phyloP scores from a whole-genome alignment of 2,329 filamentous ascomycete species.

The Neocucurbitaria cava region DNA sequence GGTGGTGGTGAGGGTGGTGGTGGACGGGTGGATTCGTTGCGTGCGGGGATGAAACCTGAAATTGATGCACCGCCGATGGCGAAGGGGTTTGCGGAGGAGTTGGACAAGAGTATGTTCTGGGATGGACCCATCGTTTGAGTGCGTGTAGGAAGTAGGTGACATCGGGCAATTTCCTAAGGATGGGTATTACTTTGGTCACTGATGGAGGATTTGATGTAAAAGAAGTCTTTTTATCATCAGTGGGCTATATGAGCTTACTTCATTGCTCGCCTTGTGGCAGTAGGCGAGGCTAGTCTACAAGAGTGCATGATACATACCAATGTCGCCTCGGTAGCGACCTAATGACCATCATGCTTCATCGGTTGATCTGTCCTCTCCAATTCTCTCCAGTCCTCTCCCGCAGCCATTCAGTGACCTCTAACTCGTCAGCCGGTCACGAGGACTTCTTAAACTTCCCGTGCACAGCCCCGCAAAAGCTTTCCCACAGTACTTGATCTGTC shows the following conservation, averaged over 20 bases:
- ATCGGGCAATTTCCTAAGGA: neutral
- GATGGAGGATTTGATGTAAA: neutral
- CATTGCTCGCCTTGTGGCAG: neutral
- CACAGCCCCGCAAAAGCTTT: conserved; percentile 82
- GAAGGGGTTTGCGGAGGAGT: conserved; percentile 39
- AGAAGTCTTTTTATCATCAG: neutral
- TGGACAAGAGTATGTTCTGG: conserved; percentile 41
- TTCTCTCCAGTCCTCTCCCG: too few relatives aligned
- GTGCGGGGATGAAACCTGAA: conserved; percentile 30
- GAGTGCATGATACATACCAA: neutral
- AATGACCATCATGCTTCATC: neutral
- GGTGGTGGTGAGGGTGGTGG: conserved; percentile 3
- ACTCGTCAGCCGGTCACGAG: conserved; percentile 1
- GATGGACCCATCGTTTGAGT: conserved; percentile 28
- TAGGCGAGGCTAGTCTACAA: neutral
- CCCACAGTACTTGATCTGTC: conserved; percentile 74
- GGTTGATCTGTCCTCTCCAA: neutral
- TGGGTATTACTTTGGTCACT: neutral
- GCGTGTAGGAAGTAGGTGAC: neutral
- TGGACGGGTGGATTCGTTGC: conserved; percentile 17
- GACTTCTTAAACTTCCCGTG: conserved; percentile 32
- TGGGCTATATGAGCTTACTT: neutral
- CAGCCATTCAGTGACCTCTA: too few relatives aligned
- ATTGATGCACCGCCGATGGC: conserved; percentile 28
- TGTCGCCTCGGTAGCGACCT: neutral